phyloP scores from a whole-genome alignment of 2,329 filamentous ascomycete species.

The Shiraia bambusicola region DNA sequence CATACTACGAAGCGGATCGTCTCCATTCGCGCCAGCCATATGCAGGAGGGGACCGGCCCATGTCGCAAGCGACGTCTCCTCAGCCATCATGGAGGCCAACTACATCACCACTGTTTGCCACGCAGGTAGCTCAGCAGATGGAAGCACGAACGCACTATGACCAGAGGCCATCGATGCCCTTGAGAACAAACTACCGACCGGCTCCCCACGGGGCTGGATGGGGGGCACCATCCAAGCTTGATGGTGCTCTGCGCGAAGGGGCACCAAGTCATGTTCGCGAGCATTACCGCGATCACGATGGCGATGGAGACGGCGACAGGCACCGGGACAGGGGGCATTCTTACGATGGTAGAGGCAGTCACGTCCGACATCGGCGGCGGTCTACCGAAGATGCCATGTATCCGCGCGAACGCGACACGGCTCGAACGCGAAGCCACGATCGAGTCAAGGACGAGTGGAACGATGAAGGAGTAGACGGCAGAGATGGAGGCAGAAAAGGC shows the following conservation, averaged over 20 bases:
- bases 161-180: constrained; percentile 28
- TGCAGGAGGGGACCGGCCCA: constrained; percentile 16
- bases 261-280: constrained; percentile 26
- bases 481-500: constrained; percentile 13
- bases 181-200: constrained; percentile 28
- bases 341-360: constrained; percentile 12
- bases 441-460: constrained; percentile 31
- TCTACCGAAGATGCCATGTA: constrained; percentile 30
- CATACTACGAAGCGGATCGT: constrained; percentile 32
- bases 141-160: constrained; percentile 39
- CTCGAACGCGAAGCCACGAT: constrained; percentile 32
- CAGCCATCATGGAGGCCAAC: constrained; percentile 48
- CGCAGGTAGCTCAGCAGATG: constrained; percentile 44
- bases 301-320: constrained; percentile 14
- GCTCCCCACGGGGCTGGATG: constrained; percentile 29
- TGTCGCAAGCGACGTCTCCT: constrained; percentile 20
- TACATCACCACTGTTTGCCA: constrained; percentile 50
- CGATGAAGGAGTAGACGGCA: constrained; percentile 17
- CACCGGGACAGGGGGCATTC: constrained; percentile 4
- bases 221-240: constrained; percentile 14
- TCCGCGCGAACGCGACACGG: constrained; percentile 24
- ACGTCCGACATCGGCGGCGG: constrained; percentile 20
- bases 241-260: constrained; percentile 23
- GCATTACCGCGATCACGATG: constrained; percentile 16
- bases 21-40: constrained; percentile 31